Evolutionary conservation across 352 stramenopile species (phyloP).

Genomic region (Phytophthora quininea): DNA sequence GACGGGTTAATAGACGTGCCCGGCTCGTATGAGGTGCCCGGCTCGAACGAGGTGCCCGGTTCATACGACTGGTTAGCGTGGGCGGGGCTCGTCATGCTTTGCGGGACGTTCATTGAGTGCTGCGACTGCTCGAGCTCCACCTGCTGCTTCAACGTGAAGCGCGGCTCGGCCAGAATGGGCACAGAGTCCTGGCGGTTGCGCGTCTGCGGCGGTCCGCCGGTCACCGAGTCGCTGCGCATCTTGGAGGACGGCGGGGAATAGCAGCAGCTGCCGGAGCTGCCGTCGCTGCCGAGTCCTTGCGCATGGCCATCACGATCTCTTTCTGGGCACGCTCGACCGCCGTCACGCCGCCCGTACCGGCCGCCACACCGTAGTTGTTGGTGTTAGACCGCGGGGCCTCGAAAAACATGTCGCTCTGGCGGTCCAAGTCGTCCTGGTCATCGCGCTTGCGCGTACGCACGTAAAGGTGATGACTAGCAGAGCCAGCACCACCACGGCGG

Average conservation of each 20-base stretch:
- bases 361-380: conserved; percentile 42
- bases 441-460: conserved; percentile 52
- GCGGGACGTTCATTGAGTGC: conserved; percentile 33
- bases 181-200: conserved; percentile 43
- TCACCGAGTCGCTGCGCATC: conserved; percentile 47
- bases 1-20: conserved; percentile 15
- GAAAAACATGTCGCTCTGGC: conserved; percentile 68
- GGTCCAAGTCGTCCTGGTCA: conserved; percentile 56
- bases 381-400: conserved; percentile 64
- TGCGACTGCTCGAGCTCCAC: conserved; percentile 37
- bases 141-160: conserved; percentile 50
- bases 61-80: conserved; percentile 29
- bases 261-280: conserved; percentile 20
- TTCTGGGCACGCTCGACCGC: conserved; percentile 33
- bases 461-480: conserved; percentile 65
- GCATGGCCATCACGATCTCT: conserved; percentile 31
- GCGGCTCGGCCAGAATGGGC: conserved; percentile 36
- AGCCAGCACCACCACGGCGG: conserved; percentile 55
- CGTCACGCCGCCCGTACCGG: conserved; percentile 16
- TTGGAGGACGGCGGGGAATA: conserved; percentile 30
- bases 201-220: conserved; percentile 24
- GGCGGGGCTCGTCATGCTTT: conserved; percentile 26
- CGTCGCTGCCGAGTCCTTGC: conserved; percentile 36
- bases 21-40: conserved; percentile 26
- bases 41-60: conserved; percentile 31